phyloP scores from a whole-genome alignment of 225 moss, liverwort and hornwort species.

The Ulota crispa region DNA sequence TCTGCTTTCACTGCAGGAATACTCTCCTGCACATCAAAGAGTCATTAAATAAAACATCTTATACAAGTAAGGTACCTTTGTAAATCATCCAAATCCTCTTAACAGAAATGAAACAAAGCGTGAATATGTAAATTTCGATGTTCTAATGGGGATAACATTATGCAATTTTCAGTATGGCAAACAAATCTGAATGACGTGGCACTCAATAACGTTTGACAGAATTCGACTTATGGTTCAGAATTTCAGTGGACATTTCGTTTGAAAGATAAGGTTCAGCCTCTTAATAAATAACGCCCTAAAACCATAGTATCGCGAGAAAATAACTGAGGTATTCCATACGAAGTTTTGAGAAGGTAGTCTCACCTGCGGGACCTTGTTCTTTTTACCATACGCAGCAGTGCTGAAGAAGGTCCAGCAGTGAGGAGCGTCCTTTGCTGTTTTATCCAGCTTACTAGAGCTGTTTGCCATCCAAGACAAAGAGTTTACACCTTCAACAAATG shows the following conservation, averaged over 20 bases:
- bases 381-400: conserved; percentile 83
- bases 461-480: conserved; percentile 95
- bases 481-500: conserved; percentile 82
- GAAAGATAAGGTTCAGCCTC: background rate
- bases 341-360: background rate
- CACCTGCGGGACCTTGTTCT: conserved; percentile 93
- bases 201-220: background rate
- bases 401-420: conserved; percentile 99
- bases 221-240: background rate
- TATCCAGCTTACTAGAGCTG: conserved; percentile 70
- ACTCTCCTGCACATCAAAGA: conserved; percentile 64
- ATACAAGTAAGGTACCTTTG: background rate
- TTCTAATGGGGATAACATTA: background rate
- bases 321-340: background rate
- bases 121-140: background rate
- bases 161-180: background rate
- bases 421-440: conserved; percentile 36
- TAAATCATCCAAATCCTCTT: background rate
- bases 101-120: background rate
- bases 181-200: background rate
- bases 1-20: conserved; percentile 80
- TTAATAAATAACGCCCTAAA: background rate
- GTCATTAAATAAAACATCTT: background rate
- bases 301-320: background rate
- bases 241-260: background rate